Evolutionary conservation across 306 rosid species (phyloP).

Genomic region (Cucurbita moschata): DNA sequence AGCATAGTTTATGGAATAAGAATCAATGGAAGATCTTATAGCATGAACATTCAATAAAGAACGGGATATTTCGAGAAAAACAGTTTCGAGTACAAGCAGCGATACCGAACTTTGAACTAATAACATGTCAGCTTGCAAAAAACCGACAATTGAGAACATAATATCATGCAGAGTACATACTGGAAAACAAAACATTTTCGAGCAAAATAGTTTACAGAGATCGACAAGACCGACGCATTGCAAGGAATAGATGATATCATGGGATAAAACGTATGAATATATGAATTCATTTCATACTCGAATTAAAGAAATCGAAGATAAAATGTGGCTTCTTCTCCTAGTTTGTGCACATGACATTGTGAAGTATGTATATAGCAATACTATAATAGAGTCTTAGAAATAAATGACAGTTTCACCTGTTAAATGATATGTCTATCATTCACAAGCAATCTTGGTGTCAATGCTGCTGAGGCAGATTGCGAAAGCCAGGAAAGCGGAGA

Average conservation of each 20-base stretch:
- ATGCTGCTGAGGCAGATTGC: conserved; percentile 77
- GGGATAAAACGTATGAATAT: not conserved
- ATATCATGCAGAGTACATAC: too few species aligned
- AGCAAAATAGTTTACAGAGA: not conserved
- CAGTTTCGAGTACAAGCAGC: not conserved
- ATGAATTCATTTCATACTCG: not conserved
- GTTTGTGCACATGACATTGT: not conserved
- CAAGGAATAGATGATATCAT: not conserved
- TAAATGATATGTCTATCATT: conserved; percentile 20
- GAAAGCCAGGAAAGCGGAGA: conserved; percentile 65
- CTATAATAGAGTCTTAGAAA: not conserved
- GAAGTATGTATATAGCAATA: not conserved
- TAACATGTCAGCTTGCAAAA: not conserved
- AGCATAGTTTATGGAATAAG: not conserved
- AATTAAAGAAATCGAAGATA: not conserved
- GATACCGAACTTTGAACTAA: not conserved
- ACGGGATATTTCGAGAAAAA: not conserved
- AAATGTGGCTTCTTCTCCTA: not conserved
- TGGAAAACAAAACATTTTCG: not conserved
- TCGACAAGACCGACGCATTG: not conserved
- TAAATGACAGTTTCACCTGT: not conserved
- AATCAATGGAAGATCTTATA: not conserved
- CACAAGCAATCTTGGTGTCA: conserved; percentile 76
- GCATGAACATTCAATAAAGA: not conserved
- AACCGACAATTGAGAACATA: not conserved